These are phyloP conservation scores for Kwoniella mangroviensis DNA, from an alignment of 768 basidiomycete species.

Conservation along the genomic window DNA sequence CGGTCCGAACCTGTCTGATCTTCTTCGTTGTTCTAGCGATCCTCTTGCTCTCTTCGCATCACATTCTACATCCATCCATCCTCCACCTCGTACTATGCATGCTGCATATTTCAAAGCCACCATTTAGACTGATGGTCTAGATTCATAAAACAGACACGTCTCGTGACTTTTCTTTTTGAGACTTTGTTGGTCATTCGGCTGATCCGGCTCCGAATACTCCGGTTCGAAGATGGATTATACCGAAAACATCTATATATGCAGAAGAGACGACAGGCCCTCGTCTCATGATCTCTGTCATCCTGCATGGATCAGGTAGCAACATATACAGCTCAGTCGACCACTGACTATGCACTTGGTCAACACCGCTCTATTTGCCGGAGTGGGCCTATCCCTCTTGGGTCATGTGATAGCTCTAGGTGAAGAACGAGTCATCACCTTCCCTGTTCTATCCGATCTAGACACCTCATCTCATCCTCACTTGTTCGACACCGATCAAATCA, in stretches of 20 bases:
- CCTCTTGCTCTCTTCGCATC: too few relatives aligned
- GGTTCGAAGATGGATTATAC: background rate
- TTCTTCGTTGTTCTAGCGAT: too few relatives aligned
- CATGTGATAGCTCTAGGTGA: constrained; percentile 18
- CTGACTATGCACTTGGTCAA: constrained; percentile 3
- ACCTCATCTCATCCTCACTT: background rate
- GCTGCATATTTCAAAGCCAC: too few relatives aligned
- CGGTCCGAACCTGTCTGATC: too few relatives aligned
- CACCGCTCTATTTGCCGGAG: constrained; percentile 2
- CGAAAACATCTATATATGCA: constrained; percentile 3
- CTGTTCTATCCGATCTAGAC: constrained; percentile 1
- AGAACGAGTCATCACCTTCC: constrained; percentile 22
- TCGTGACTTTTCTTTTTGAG: background rate
- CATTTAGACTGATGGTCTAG: background rate
- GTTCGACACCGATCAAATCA: constrained; percentile 5
- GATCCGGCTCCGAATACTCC: background rate
- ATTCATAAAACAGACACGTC: background rate
- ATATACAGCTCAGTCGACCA: background rate
- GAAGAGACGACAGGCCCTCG: too few relatives aligned
- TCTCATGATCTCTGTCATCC: too few relatives aligned
- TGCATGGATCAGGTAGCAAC: background rate
- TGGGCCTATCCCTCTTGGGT: constrained; percentile 11
- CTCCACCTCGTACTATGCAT: too few relatives aligned
- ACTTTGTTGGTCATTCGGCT: background rate
- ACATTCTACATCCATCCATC: too few relatives aligned